Percentiles rank a stretch among this genome's conserved stretches.
Evolutionary conservation across 2,329 filamentous ascomycete genomes (phyloP).

Genomic region (Didymella exigua): DNA sequence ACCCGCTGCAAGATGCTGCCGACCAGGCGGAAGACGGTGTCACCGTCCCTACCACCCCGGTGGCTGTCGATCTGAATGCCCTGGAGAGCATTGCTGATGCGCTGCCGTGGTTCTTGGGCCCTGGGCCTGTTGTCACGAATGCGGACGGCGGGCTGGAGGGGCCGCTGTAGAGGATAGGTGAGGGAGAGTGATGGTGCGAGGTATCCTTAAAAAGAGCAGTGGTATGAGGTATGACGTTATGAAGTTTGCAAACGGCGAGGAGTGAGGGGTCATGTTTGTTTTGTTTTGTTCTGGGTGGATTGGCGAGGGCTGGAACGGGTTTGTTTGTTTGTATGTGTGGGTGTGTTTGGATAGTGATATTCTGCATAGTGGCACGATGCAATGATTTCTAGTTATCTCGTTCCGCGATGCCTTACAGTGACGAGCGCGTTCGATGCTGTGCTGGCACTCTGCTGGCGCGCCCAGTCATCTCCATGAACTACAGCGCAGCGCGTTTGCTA

Average conservation of each 20-base stretch:
- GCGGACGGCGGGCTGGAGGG: neutral
- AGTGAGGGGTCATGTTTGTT: constrained; percentile 1
- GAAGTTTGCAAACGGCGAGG: neutral
- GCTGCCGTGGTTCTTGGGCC: constrained; percentile 4
- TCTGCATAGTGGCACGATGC: neutral
- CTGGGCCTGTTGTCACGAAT: neutral
- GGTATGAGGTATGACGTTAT: neutral
- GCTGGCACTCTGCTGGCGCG: neutral
- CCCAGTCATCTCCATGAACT: neutral
- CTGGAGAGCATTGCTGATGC: constrained; percentile 7
- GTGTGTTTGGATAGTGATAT: constrained; percentile 2
- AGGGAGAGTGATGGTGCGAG: neutral
- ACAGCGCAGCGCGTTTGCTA: neutral
- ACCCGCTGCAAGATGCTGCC: constrained; percentile 8
- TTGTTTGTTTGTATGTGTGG: no score
- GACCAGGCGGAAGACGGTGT: constrained; percentile 2
- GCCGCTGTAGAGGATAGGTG: neutral
- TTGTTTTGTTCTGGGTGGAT: no score
- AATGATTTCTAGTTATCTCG: neutral
- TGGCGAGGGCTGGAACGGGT: no score
- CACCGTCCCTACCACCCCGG: neutral
- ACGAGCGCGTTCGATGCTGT: neutral
- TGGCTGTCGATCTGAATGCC: neutral
- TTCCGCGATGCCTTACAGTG: neutral
- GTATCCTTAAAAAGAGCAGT: no score